Percentiles rank a stretch among this genome's conserved stretches.
Evolutionary conservation across 345 rosid species (phyloP).

Genomic region (Aquilaria malaccensis): DNA sequence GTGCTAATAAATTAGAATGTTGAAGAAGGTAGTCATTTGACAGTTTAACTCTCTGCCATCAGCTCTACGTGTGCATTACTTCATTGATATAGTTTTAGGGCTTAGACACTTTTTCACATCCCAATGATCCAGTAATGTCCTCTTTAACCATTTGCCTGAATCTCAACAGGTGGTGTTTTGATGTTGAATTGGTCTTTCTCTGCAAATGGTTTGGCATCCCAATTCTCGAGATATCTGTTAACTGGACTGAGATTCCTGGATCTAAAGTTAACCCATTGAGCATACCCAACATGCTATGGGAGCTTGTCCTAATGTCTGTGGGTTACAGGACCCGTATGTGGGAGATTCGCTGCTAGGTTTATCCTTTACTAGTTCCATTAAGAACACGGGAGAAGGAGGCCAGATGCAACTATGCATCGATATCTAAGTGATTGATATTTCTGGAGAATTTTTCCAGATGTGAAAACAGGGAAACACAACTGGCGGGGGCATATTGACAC

Average conservation of each 20-base stretch:
- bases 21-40: too few species aligned
- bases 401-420: too few species aligned
- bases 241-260: conserved; percentile 96
- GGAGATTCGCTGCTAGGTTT: conserved; percentile 40
- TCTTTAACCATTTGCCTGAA: background rate
- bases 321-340: conserved; percentile 87
- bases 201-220: conserved; percentile 82
- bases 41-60: too few species aligned
- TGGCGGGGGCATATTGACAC: too few species aligned
- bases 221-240: conserved; percentile 77
- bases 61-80: background rate
- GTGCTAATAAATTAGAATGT: too few species aligned
- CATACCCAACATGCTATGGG: conserved; percentile 98
- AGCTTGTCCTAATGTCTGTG: conserved; percentile 80
- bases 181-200: conserved; percentile 83
- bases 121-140: background rate
- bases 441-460: too few species aligned
- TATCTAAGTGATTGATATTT: too few species aligned
- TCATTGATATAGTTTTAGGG: background rate
- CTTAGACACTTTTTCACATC: background rate
- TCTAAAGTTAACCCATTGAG: conserved; percentile 85
- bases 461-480: too few species aligned
- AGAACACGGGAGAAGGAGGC: conserved; percentile 3
- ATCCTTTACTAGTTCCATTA: background rate
- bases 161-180: conserved; percentile 92